These are phyloP conservation scores for Boletellus deceptivus DNA, from an alignment of 1,284 basidiomycete genomes.

Conservation along the genomic window DNA sequence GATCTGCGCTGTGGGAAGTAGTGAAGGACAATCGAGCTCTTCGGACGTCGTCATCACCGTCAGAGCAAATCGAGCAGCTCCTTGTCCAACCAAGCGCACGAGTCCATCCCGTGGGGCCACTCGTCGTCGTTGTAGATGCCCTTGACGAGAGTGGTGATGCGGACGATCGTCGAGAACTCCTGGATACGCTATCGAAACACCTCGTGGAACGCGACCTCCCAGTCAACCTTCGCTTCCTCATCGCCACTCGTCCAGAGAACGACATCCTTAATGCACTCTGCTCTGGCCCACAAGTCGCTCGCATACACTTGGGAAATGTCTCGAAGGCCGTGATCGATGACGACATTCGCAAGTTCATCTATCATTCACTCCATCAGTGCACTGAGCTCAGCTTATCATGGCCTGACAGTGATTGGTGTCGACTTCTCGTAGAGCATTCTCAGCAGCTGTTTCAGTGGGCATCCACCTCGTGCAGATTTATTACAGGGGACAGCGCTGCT, in stretches of 20 bases:
- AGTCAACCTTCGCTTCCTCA: constrained; percentile 5
- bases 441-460: too few species aligned
- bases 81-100: constrained; percentile 3
- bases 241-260: constrained; percentile 2
- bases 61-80: constrained; percentile 2
- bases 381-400: too few species aligned
- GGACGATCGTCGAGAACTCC: background rate
- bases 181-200: background rate
- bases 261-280: background rate
- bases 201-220: background rate
- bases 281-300: background rate
- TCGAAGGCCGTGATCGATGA: background rate
- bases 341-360: background rate
- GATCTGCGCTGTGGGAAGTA: too few species aligned
- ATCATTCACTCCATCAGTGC: too few species aligned
- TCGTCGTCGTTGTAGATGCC: constrained; percentile 12
- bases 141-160: constrained; percentile 10
- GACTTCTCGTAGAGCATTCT: too few species aligned
- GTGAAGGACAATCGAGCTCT: too few species aligned
- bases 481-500: too few species aligned
- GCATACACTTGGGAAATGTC: background rate
- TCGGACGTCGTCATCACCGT: background rate
- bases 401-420: too few species aligned
- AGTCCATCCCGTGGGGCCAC: background rate
- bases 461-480: too few species aligned